Conservation (phyloP, 495 filamentous ascomycete genomes). For the Parachaetomium inaequale region DNA sequence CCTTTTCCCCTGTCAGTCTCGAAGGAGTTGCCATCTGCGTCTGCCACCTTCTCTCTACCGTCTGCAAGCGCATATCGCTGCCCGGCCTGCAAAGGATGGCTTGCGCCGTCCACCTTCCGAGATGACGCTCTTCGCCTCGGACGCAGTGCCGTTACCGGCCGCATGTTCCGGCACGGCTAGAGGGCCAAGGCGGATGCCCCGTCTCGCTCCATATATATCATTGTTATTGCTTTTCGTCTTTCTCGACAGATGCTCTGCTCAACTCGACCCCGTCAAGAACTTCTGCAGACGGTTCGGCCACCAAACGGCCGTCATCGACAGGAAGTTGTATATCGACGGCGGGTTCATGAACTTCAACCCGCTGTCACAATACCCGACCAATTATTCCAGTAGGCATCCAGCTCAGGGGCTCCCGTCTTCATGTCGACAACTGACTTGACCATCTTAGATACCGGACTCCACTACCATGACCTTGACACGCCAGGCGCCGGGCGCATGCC, state of each 20-base stretch:
- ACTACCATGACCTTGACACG: constrained; percentile 48
- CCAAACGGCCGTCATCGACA: constrained; percentile 49
- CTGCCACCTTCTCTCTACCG: background rate
- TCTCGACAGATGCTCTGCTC: constrained; percentile 2
- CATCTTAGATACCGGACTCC: constrained; percentile 39
- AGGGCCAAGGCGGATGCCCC: background rate
- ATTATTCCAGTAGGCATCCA: constrained; percentile 45
- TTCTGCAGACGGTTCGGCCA: constrained; percentile 53
- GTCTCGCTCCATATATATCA: background rate
- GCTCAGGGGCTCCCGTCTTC: background rate
- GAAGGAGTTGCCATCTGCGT: background rate
- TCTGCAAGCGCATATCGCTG: background rate
- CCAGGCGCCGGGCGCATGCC: constrained; percentile 44
- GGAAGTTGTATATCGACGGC: constrained; percentile 53
- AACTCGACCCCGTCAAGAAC: constrained; percentile 42
- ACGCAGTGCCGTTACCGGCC: background rate
- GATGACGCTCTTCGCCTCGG: constrained; percentile 11
- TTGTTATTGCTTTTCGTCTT: constrained; percentile 2
- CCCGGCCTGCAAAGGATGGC: constrained; percentile 4
- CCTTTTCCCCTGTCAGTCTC: background rate
- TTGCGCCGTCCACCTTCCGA: background rate
- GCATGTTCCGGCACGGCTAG: background rate
- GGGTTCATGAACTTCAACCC: constrained; percentile 48
- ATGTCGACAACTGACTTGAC: background rate
- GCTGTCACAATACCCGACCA: constrained; percentile 40